Conservation (phyloP, 2,329 filamentous ascomycete species). For the Colletotrichum simmondsii region DNA sequence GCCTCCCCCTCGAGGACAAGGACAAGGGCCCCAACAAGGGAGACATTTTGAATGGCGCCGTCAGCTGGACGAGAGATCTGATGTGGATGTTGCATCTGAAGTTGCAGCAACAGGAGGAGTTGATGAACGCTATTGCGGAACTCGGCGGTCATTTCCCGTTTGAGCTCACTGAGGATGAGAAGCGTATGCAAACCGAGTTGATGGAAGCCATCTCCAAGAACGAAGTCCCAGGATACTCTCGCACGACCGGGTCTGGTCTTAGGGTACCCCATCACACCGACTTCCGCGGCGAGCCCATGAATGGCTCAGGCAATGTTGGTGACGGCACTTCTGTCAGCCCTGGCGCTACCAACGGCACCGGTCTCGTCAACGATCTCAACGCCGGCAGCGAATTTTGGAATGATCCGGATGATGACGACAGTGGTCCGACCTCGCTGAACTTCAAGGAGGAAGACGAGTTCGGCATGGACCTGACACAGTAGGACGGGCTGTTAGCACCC, state of each 20-base stretch:
- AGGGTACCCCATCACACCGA: constrained; percentile 95
- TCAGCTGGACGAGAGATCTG: constrained; percentile 95
- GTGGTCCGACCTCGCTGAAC: constrained; percentile 72
- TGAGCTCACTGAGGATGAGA: constrained; percentile 89
- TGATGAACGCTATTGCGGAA: constrained; percentile 78
- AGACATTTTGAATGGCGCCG: constrained; percentile 95
- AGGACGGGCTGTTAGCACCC: constrained; percentile 32
- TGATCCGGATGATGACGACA: constrained; percentile 77
- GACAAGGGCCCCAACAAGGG: constrained; percentile 99
- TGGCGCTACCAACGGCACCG: constrained; percentile 50
- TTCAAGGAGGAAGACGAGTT: constrained; percentile 98
- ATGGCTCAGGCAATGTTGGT: constrained; percentile 53
- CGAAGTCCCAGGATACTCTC: constrained; percentile 86
- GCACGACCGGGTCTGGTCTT: constrained; percentile 84
- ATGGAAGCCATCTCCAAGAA: constrained; percentile 88
- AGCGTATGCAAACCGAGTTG: constrained; percentile 93
- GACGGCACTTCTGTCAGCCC: constrained; percentile 65
- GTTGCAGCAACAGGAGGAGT: constrained; percentile 87
- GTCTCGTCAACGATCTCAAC: constrained; percentile 56
- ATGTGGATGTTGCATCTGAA: constrained; percentile 97
- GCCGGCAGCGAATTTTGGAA: constrained; percentile 71
- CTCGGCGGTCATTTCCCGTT: constrained; percentile 83
- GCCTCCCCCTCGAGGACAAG: constrained; percentile 93
- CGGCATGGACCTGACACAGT: constrained; percentile 77
- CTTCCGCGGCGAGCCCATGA: constrained; percentile 82